Base-by-base conservation (phyloP, 192 early-diverging fungal genomes). In the Gamsiella multidivaricata region DNA sequence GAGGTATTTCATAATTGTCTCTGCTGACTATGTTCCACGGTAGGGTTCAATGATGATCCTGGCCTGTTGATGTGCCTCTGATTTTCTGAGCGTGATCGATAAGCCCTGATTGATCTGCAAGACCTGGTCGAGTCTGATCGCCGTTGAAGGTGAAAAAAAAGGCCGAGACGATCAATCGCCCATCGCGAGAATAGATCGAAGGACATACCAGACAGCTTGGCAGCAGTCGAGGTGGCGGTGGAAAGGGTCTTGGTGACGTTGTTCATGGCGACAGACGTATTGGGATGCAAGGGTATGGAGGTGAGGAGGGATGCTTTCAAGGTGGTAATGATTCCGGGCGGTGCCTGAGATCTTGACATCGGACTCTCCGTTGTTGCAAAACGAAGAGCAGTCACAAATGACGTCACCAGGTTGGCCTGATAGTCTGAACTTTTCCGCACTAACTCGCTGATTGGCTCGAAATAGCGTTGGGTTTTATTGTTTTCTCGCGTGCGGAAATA, bases 141-240 rank as follows among this genome's bases (percentile, higher is more conserved):
- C 33, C 18, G 29, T 36, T 52, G 3, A 23, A 17, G 5, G 9
- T 20, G 31, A 22, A 41, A 26, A 6, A 10, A 43, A 43, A 66
- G 15, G 7, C 10, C 20, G 37, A 41, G 54, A 20, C 41, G 42
- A n/a, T n/a, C n/a, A n/a, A n/a, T n/a, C n/a, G n/a, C n/a, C n/a
- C n/a, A n/a, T n/a, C n/a, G n/a, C n/a, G n/a, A n/a, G n/a, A n/a
- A n/a, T n/a, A n/a, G n/a, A n/a, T n/a, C n/a, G 7, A 31, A 28
- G 9, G 25, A 61, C 61, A 10, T 68, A 76, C 73, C 73, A 60
- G 73, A 62, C 49, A 76, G 37, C 73, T 76, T 76, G 73, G 58
- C 45, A 49, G 59, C 73, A 29, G 65, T 57, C 46, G 65, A 64
- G 10, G 51, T 57, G 28, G 65, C 65, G 52, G 57, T 56, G 39